Base-by-base conservation (phyloP, 164 flowering plant species). In the Stephania cephalantha region DNA sequence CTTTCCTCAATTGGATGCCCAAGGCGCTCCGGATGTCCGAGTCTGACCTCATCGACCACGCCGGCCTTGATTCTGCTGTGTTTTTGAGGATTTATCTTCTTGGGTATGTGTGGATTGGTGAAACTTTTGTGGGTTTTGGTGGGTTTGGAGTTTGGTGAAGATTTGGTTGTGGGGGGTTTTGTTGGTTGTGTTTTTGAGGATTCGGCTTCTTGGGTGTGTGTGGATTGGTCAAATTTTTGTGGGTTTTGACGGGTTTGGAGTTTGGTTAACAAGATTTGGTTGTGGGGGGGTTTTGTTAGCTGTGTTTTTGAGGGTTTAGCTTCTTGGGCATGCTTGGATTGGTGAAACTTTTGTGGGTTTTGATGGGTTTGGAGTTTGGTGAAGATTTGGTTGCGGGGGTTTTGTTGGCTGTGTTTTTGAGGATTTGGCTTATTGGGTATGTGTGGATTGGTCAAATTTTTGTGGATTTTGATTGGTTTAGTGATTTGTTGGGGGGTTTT, bases 1-100 rank as follows among this genome's bases (percentile, higher is more conserved):
- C 91, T 65, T 95, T 95, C 83, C 81, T 93, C 72, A 95, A 89
- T 80, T 95, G 99, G 99, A 95, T 95, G 97, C 98, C 98, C 71
- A 85, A 85, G 76, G 97, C 97, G 70, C 48, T 93, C 81, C 82
- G 78, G 78, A 93, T 93, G 98, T 79, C 84, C 55, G 96, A 95
- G 79, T 12, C 81, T n/a, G 85, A 90, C 78, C 75, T 95, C 20
- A 88, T 95, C 75, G 75, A 82, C 53, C 98, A 95, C 80, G 96
- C 98, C 70, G 99, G 99, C 9, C 89, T 95, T 45, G 98, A 93
- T 78, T 95, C 99, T 74, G 99, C 92, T 73, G 88, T 88, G 82
- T 95, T 89, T 80, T 88, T 95, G 73, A 81, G 98, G 77, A 89
- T 95, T 80, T 95, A 91, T 69, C 42, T 35, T 35, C 2, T 35